Evolutionary conservation across 139 green algal genomes (phyloP), one percentile per base, ranked within the genome.

Genomic region (Coccomyxa sp.): DNA sequence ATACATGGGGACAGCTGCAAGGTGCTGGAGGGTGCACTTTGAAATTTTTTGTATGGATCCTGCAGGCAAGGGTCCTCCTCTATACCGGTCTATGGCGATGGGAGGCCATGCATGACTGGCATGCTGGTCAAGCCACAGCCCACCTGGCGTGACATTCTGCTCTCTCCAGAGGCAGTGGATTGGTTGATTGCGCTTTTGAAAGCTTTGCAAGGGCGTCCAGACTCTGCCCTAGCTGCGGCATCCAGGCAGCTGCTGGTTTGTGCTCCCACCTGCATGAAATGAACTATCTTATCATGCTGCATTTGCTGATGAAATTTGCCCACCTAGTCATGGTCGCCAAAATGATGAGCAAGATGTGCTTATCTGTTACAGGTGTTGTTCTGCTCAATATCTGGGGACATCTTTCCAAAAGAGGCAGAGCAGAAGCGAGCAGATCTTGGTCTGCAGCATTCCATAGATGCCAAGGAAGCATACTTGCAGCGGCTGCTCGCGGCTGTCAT

Each of bases 101-200:
- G 27, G 57, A 38, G 71, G n/a, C 57, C 81, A 15, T 60, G 71
- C 71, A 81, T 45, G 68, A 17, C 58, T 58, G 21, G 45, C 82
- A 76, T 32, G 57, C 13, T 38, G 31, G 57, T 74, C 71, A 85
- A 30, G 68, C 58, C 71, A 3, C 84, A 84, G 17, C 18, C 80
- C 13, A 78, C 57, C 32, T 89, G 86, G 88, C 28, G 60, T 13
- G 84, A 87, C 0, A 58, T 86, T 59, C 83, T 89, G 57, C 81
- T 97, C 16, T 75, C 79, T 0, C 85, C 88, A 0, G 85, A 82
- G 1, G 87, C 82, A 27, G 85, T 83, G 31, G 86, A 86, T 32
- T 97, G 94, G 94, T 81, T 96, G 82, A 77, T 89, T 38, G 79
- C 81, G 57, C 87, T 95, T 45, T 84, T 94, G 75, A 28, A 79